Conservation (phyloP, 345 rosid species). For the Murraya koenigii region DNA sequence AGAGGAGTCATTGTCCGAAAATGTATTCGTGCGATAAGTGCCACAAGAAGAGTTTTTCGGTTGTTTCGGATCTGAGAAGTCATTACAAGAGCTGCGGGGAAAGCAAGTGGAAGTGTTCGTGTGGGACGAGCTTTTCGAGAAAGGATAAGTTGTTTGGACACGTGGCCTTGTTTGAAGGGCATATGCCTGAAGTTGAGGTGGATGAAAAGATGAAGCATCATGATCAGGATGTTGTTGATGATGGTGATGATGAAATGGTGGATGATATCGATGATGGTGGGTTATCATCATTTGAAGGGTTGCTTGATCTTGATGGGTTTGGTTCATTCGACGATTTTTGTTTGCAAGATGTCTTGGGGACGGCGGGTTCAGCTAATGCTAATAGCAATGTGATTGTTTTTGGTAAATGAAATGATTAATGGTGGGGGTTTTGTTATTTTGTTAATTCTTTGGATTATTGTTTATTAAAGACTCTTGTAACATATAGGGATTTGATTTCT, state of each 20-base stretch:
- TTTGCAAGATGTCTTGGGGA: constrained; percentile 38
- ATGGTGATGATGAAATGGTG: constrained; percentile 13
- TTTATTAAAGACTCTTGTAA: no score
- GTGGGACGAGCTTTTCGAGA: constrained; percentile 67
- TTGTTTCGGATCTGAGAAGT: constrained; percentile 60
- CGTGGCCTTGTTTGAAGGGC: constrained; percentile 72
- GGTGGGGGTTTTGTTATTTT: not conserved
- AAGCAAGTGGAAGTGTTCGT: constrained; percentile 61
- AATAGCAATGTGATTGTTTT: not conserved
- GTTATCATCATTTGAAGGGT: constrained; percentile 35
- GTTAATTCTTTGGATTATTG: not conserved
- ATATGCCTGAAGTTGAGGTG: constrained; percentile 53
- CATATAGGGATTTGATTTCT: no score
- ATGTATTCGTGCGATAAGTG: constrained; percentile 57
- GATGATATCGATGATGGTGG: not conserved
- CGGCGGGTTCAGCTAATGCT: not conserved
- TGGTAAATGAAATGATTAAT: not conserved
- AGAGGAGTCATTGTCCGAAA: constrained; percentile 83
- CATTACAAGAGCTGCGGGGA: constrained; percentile 69
- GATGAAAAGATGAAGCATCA: constrained; percentile 19
- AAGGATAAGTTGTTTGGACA: constrained; percentile 77
- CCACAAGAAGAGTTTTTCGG: constrained; percentile 59
- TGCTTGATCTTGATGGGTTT: constrained; percentile 49
- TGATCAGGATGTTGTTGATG: constrained; percentile 7
- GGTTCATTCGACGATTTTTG: constrained; percentile 35